These are phyloP conservation scores for Coemansia sp. DNA, from an alignment of 192 early-diverging fungal species.

Conservation along the genomic window DNA sequence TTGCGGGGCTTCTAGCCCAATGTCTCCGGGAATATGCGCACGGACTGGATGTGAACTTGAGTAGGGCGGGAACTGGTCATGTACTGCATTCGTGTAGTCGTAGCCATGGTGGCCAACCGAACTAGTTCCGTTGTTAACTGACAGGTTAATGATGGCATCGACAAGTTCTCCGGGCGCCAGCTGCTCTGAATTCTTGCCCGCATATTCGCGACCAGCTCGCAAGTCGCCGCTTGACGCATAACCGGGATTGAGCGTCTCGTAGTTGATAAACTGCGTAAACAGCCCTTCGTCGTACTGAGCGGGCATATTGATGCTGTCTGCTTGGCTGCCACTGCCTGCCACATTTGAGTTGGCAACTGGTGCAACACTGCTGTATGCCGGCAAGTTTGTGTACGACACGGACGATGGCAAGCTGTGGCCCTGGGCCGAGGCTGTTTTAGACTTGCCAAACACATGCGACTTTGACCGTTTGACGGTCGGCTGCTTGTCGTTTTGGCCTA, in stretches of 20 bases:
- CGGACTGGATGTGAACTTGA: background rate
- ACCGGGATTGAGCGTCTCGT: constrained; percentile 3
- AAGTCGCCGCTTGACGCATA: background rate
- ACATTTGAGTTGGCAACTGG: background rate
- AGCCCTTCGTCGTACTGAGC: constrained; percentile 25
- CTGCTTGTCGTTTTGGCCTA: background rate
- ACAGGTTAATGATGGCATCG: constrained; percentile 40
- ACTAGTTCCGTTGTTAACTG: constrained; percentile 15
- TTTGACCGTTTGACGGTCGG: constrained; percentile 18
- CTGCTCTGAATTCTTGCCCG: constrained; percentile 3
- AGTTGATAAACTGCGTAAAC: constrained; percentile 43
- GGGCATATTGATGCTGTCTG: background rate
- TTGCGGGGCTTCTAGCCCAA: background rate
- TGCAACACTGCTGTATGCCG: background rate
- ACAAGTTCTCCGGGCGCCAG: constrained; percentile 24
- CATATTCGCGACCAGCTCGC: background rate
- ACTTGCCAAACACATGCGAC: constrained; percentile 14
- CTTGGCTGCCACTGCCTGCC: background rate
- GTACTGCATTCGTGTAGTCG: background rate
- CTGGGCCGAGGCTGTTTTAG: background rate
- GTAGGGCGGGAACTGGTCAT: background rate
- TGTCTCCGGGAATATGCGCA: background rate
- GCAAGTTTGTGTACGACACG: background rate
- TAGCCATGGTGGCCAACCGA: background rate
- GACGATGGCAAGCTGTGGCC: background rate